Percentiles rank a stretch among this genome's conserved stretches.
phyloP scores from a whole-genome alignment of 2,329 filamentous ascomycete genomes.

The Cercospora beticola region DNA sequence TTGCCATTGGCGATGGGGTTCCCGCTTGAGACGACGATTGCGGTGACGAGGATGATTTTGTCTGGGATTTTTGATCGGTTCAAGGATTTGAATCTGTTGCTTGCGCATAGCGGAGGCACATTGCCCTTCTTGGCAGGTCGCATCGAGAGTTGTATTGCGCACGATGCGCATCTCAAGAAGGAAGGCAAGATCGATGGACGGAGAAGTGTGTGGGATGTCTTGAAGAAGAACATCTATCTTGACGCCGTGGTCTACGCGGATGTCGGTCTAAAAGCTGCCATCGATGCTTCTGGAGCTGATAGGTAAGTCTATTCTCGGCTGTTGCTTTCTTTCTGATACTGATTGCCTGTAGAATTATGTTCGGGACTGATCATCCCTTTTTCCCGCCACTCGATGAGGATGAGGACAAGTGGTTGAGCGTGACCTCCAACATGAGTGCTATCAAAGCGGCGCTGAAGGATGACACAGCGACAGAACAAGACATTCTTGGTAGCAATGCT shows the following conservation, averaged over 20 bases:
- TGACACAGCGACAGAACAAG: conserved; percentile 49
- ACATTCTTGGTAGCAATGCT: conserved; percentile 62
- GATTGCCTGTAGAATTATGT: conserved; percentile 20
- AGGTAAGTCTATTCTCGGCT: conserved; percentile 46
- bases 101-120: conserved; percentile 87
- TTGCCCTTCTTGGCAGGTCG: conserved; percentile 84
- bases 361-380: conserved; percentile 76
- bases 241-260: conserved; percentile 84
- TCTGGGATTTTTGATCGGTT: conserved; percentile 80
- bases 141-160: conserved; percentile 81
- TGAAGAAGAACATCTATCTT: conserved; percentile 77
- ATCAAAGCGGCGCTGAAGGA: conserved; percentile 55
- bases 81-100: conserved; percentile 66
- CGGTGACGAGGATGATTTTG: conserved; percentile 83
- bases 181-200: conserved; percentile 58
- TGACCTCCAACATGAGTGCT: conserved; percentile 58
- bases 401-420: conserved; percentile 66
- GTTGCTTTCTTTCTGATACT: not conserved
- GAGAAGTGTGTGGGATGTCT: conserved; percentile 62
- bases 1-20: conserved; percentile 83
- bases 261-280: conserved; percentile 68
- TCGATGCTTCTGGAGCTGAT: conserved; percentile 66
- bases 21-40: conserved; percentile 89
- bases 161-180: conserved; percentile 71
- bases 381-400: conserved; percentile 73